These are phyloP conservation scores for Penicillium dipodomyicola DNA, from an alignment of 495 filamentous ascomycete species.

Conservation along the genomic window DNA sequence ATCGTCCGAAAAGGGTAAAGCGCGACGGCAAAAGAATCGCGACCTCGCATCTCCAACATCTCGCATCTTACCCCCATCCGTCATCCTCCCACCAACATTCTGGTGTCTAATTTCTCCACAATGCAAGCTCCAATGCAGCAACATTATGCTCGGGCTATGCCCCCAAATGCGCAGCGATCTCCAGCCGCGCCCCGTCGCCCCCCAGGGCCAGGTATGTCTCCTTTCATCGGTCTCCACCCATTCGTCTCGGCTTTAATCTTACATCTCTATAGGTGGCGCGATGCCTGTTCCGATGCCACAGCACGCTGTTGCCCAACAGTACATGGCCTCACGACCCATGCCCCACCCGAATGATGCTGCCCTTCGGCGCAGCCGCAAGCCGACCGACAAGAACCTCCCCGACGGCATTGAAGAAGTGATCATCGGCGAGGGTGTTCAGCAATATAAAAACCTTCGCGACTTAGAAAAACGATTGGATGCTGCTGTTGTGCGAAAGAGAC, in stretches of 20 bases:
- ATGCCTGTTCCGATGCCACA: conserved; percentile 43
- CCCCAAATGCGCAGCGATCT: conserved; percentile 43
- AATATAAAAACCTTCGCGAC: conserved; percentile 80
- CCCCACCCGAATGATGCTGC: conserved; percentile 48
- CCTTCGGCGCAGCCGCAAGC: conserved; percentile 77
- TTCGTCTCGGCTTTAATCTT: conserved; percentile 15
- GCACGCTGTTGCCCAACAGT: conserved; percentile 42
- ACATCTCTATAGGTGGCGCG: conserved; percentile 25
- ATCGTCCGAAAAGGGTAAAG: conserved; percentile 41
- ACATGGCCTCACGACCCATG: conserved; percentile 42
- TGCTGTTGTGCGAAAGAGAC: conserved; percentile 88
- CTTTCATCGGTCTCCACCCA: conserved; percentile 16
- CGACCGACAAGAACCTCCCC: conserved; percentile 91
- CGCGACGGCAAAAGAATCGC: conserved; percentile 44
- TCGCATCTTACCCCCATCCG: conserved; percentile 24
- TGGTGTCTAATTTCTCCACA: conserved; percentile 19
- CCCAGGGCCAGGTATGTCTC: conserved; percentile 38
- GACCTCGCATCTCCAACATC: conserved; percentile 29
- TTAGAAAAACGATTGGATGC: conserved; percentile 88
- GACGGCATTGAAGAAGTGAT: conserved; percentile 79
- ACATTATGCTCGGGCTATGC: conserved; percentile 45
- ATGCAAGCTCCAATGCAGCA: conserved; percentile 49
- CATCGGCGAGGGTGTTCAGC: conserved; percentile 75
- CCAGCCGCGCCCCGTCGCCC: conserved; percentile 49
- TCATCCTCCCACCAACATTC: conserved; percentile 13